These are phyloP conservation scores for Acanthamoeba healyi DNA, from an alignment of 208 protist genomes.

Conservation along the genomic window DNA sequence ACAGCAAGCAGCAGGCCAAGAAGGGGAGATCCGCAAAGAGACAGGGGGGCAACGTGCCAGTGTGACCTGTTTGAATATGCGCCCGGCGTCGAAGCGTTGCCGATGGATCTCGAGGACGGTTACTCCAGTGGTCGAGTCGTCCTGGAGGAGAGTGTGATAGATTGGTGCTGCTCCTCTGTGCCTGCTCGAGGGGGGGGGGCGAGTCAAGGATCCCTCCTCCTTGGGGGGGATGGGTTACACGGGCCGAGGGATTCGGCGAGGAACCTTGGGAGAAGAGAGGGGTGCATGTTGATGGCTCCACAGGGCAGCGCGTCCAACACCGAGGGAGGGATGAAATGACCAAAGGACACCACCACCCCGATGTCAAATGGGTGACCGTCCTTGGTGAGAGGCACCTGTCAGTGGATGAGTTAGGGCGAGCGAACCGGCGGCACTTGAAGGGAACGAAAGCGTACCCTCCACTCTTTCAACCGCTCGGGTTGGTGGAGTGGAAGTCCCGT, in stretches of 20 bases:
- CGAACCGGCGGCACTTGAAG: too few relatives aligned
- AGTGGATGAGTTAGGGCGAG: neutral
- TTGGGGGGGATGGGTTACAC: neutral
- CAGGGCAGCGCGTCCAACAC: conserved; percentile 54
- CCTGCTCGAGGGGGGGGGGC: too few relatives aligned
- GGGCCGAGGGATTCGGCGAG: too few relatives aligned
- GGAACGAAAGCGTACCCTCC: neutral
- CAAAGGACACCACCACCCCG: conserved; percentile 82
- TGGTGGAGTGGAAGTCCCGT: neutral
- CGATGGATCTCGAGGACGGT: conserved; percentile 73
- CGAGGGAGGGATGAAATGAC: conserved; percentile 79
- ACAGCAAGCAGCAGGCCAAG: too few relatives aligned
- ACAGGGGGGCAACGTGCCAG: neutral
- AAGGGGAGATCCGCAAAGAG: too few relatives aligned
- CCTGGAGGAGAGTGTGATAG: conserved; percentile 78
- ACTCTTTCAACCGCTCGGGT: neutral
- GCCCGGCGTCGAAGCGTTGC: conserved; percentile 29
- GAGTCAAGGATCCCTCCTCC: too few relatives aligned
- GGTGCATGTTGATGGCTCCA: conserved; percentile 85
- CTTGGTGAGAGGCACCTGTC: neutral
- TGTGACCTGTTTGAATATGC: neutral
- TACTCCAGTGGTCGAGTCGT: conserved; percentile 77
- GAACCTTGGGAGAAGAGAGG: conserved; percentile 80
- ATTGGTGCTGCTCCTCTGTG: conserved; percentile 82
- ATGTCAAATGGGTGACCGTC: conserved; percentile 53